Evolutionary conservation across 2,329 filamentous ascomycete species (phyloP).

Genomic region (Colletotrichum scovillei): DNA sequence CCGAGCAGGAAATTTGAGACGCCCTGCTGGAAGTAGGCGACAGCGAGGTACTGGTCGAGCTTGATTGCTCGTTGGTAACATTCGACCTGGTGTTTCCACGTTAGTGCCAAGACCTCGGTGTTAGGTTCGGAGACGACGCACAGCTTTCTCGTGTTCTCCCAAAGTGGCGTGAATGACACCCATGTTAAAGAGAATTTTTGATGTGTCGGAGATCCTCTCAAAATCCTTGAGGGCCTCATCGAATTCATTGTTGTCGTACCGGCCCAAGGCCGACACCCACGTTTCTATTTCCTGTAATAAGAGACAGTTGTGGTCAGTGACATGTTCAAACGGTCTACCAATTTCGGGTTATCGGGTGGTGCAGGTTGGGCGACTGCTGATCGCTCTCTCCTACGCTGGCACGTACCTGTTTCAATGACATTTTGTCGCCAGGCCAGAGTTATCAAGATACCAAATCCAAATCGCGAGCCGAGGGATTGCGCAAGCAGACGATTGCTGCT

Average conservation of each 20-base stretch:
- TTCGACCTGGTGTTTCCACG: constrained; percentile 74
- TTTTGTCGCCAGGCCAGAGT: constrained; percentile 43
- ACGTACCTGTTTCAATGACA: constrained; percentile 72
- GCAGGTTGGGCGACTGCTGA: not conserved
- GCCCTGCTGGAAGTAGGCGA: constrained; percentile 98
- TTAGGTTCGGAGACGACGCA: constrained; percentile 59
- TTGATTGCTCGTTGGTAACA: constrained; percentile 92
- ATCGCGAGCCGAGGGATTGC: not conserved
- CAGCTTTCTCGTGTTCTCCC: constrained; percentile 94
- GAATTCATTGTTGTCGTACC: constrained; percentile 98
- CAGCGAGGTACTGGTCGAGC: constrained; percentile 93
- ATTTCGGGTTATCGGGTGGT: not conserved
- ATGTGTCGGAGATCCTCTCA: constrained; percentile 90
- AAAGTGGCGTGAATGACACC: constrained; percentile 97
- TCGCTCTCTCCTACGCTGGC: not conserved
- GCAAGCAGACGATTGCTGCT: constrained; percentile 32
- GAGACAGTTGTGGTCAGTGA: constrained; percentile 4
- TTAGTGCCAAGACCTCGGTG: constrained; percentile 31
- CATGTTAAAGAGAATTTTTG: constrained; percentile 98
- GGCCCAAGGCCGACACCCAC: constrained; percentile 90
- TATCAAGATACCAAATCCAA: not conserved
- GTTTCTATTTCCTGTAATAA: constrained; percentile 90
- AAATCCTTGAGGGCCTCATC: constrained; percentile 89
- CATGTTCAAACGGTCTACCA: not conserved
- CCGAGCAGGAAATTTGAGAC: constrained; percentile 98